Percentiles rank a stretch among this genome's conserved stretches.
These are phyloP conservation scores for Cyclotella kingstonii DNA, from an alignment of 108 stramenopile species.

Conservation along the genomic window DNA sequence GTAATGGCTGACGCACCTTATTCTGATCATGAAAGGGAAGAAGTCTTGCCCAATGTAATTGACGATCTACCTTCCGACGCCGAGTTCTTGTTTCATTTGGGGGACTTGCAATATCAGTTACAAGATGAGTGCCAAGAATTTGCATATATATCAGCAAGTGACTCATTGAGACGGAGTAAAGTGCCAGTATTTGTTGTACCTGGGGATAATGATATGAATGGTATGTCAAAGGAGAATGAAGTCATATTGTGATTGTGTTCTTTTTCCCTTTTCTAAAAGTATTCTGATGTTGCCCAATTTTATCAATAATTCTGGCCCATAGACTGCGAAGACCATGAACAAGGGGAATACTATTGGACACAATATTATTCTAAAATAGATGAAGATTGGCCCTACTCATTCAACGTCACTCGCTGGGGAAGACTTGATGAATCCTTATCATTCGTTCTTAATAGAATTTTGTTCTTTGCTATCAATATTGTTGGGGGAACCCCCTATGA, in stretches of 20 bases:
- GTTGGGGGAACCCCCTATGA: conserved; percentile 44
- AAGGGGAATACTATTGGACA: conserved; percentile 50
- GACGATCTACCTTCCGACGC: conserved; percentile 45
- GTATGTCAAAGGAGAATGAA: neutral
- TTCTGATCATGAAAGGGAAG: conserved; percentile 35
- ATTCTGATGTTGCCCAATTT: neutral
- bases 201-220: conserved; percentile 74
- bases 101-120: conserved; percentile 61
- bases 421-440: conserved; percentile 54
- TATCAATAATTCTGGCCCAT: neutral
- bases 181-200: conserved; percentile 66
- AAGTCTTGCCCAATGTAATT: conserved; percentile 42
- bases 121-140: conserved; percentile 46
- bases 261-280: neutral
- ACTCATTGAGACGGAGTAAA: conserved; percentile 30
- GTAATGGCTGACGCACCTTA: conserved; percentile 69
- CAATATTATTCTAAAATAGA: conserved; percentile 53
- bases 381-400: conserved; percentile 27
- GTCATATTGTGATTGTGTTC: neutral
- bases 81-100: conserved; percentile 73
- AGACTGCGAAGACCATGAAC: conserved; percentile 52
- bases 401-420: conserved; percentile 39
- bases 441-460: conserved; percentile 52
- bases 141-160: conserved; percentile 38
- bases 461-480: conserved; percentile 69